Conservation (phyloP, 148 eudicot genomes). For the Euryodendron excelsum region DNA sequence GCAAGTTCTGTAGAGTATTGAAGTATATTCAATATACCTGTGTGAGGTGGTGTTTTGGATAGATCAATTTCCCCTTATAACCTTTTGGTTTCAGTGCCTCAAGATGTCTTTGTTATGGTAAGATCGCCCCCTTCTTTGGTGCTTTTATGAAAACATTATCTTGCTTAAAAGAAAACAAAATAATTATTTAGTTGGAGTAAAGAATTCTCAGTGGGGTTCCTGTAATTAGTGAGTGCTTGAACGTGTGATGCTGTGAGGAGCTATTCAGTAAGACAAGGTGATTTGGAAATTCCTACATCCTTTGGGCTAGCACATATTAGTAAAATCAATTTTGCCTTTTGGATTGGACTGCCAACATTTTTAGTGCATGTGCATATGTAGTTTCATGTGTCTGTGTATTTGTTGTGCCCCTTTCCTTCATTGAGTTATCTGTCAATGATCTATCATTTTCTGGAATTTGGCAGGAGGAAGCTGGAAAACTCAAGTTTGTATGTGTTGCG, state of each 20-base stretch:
- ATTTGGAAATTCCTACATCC: neutral
- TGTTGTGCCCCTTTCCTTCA: neutral
- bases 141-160: neutral
- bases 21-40: no score
- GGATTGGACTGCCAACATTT: neutral
- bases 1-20: neutral
- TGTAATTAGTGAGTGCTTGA: neutral
- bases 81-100: neutral
- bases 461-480: slow-evolving; percentile 82
- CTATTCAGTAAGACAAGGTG: neutral
- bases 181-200: neutral
- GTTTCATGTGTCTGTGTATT: neutral
- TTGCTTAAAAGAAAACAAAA: neutral
- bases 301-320: neutral
- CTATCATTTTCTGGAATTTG: slow-evolving; percentile 15
- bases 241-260: neutral
- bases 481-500: slow-evolving; percentile 67
- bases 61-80: neutral
- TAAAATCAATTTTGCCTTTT: neutral
- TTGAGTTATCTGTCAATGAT: slow-evolving; percentile 11
- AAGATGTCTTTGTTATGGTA: neutral
- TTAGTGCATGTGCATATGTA: neutral
- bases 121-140: neutral
- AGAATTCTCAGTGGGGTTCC: neutral
- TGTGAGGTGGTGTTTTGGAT: neutral